Evolutionary conservation across 352 stramenopile species (phyloP), one percentile per base, ranked within the genome.

Genomic region (Phytophthora vignae): DNA sequence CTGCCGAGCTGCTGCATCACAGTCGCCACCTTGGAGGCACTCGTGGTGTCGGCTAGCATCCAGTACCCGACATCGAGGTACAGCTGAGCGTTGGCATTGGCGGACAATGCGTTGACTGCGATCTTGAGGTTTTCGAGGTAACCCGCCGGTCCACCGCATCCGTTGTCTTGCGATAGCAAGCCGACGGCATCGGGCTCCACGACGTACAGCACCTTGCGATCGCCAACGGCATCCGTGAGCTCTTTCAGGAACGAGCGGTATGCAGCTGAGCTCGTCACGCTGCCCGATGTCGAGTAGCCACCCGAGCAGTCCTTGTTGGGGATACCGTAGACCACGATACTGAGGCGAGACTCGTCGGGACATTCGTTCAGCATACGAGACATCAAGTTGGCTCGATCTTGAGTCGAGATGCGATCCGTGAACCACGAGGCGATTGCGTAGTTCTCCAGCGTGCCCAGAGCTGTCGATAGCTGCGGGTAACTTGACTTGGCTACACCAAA

Each of bases 51-150:
- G 44, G 60, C 63, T 10, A 92, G 69, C 31, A 80, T 79, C 87
- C 87, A 92, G 67, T 86, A 88, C 19, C 84, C 84, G 5, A 93
- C 77, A 48, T 93, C 86, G 5, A 90, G 53, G 70, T 93, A 93
- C 53, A 93, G 83, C 36, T 90, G 60, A 11, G 86, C 86, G 46
- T 93, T 91, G 27, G 74, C 56, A 68, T 93, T 93, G 40, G 58
- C 33, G 3, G 83, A 84, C 14, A 93, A 60, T 19, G 77, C 57
- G 9, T 60, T 33, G n/a, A 90, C 72, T 1, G 84, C 86, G 12
- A 67, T 63, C 49, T 88, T 68, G 44, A 93, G 69, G 60, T 93
- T 91, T 19, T 60, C 72, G 3, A 72, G 57, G 49, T 93, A 93
- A 1, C 83, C 81, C 0, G 74, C 84, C 9, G 79, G 76, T 44